Evolutionary conservation across 202 grass and related monocot species (phyloP), one percentile per base, ranked within the genome.

Genomic region (Panicum virgatum): DNA sequence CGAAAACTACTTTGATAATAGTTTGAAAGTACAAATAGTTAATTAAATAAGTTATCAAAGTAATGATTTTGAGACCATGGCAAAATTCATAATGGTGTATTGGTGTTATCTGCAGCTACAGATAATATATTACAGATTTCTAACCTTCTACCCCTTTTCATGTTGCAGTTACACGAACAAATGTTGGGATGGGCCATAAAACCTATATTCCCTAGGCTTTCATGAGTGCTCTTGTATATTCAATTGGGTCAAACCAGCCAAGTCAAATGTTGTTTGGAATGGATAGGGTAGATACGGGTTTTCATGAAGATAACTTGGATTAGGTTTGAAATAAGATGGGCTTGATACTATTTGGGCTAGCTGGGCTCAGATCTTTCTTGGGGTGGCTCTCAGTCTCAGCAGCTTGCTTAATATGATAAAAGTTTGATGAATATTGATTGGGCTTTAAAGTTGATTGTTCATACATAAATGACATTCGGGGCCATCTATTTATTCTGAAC

Each of bases 221-320:
- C 38, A 38, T 68, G 52, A 39, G 20, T 73, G 43, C 12, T 34
- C 12, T 59, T 69, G 32, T 57, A 46, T 60, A 3, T 13, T 37
- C 25, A 51, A 62, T 38, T 70, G 6, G 15, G 42, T 42, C 18
- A 60, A 29, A 60, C 5, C 57, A 56, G 46, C 23, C 7, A 34
- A 79, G 8, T 9, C 63, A 66, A 29, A 43, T 80, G 32, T 16
- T 82, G 7, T 82, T 73, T 52, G 37, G 22, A 42, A 64, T 52
- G 37, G 22, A 42, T 29, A 54, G 14, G 14, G 3, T 80, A 6
- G 22, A 4, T 66, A 42, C 6, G 48, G 32, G 53, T 70, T 50
- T 22, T 62, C 47, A 32, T 53, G 42, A 69, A 80, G 14, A 42
- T 26, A 43, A 29, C 23, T 18, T 34, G 16, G 2, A 5, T 40